These are phyloP conservation scores for Trichoderma afroharzianum DNA, from an alignment of 2,329 filamentous ascomycete species.

Conservation along the genomic window DNA sequence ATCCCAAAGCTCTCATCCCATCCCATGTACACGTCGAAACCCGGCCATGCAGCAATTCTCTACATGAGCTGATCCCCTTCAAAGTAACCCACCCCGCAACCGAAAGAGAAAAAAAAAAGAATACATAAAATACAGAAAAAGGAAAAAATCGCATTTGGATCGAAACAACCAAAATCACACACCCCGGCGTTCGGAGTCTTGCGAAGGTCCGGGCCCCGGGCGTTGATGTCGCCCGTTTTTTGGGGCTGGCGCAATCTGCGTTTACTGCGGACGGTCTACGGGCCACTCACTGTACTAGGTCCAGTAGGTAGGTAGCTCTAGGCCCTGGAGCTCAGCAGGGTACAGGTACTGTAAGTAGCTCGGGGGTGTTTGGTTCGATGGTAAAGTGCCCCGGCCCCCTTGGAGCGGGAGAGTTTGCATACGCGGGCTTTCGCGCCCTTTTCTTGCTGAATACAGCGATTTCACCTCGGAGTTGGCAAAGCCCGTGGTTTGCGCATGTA, in stretches of 20 bases:
- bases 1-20: background rate
- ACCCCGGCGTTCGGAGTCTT: conserved; percentile 15
- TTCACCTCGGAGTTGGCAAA: background rate
- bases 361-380: background rate
- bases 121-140: background rate
- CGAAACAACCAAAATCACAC: background rate
- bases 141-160: background rate
- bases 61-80: background rate
- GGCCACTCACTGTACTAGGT: background rate
- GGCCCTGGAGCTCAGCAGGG: background rate
- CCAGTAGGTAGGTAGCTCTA: background rate
- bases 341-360: background rate
- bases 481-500: background rate
- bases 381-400: background rate
- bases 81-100: background rate
- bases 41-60: background rate
- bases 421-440: background rate
- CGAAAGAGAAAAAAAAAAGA: background rate
- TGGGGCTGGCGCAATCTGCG: background rate
- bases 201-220: conserved; percentile 6
- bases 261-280: too few species aligned
- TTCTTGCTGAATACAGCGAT: background rate
- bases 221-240: background rate
- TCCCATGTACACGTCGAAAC: background rate
- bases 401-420: background rate